These are phyloP conservation scores for Ogataea ganodermae DNA, from an alignment of 805 yeast genomes.

Conservation along the genomic window DNA sequence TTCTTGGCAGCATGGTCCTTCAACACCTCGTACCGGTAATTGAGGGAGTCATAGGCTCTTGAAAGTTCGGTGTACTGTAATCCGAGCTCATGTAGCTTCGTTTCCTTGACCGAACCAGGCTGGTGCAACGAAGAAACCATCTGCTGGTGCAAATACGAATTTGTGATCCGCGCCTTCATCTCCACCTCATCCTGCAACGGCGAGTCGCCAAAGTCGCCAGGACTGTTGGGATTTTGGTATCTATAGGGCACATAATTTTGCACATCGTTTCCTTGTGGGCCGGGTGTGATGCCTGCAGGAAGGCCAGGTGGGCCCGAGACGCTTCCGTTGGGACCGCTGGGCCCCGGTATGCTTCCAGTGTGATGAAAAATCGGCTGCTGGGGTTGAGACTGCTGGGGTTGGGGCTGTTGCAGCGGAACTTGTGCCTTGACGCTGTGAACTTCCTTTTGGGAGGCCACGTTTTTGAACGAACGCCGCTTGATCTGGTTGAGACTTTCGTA, in stretches of 20 bases:
- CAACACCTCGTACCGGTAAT: slow-evolving; percentile 48
- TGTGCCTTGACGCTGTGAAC: slow-evolving; percentile 31
- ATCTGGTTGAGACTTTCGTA: slow-evolving; percentile 69
- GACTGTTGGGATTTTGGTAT: slow-evolving; percentile 24
- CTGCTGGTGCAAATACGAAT: slow-evolving; percentile 27
- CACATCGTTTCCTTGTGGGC: slow-evolving; percentile 15
- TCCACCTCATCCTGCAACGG: slow-evolving; percentile 26
- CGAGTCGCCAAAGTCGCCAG: slow-evolving; percentile 22
- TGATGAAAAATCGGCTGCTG: background rate
- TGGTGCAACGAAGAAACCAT: slow-evolving; percentile 21
- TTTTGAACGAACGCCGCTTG: slow-evolving; percentile 65
- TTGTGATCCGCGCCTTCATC: slow-evolving; percentile 26
- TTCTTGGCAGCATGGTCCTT: slow-evolving; percentile 49
- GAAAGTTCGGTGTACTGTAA: slow-evolving; percentile 39
- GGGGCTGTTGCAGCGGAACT: slow-evolving; percentile 1
- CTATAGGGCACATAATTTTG: slow-evolving; percentile 31
- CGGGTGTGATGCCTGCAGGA: background rate
- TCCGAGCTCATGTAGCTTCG: slow-evolving; percentile 17
- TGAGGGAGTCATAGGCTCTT: slow-evolving; percentile 45
- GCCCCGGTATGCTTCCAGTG: background rate
- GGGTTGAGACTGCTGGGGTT: slow-evolving; percentile 1
- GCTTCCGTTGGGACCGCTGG: background rate
- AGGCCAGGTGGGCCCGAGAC: background rate
- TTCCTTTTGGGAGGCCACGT: slow-evolving; percentile 33
- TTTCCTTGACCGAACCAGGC: slow-evolving; percentile 15